A percentile compares a stretch with the other conserved stretches of the same genome.
Conservation (phyloP, 257 asterid genomes). For the Ilex aquifolium region DNA sequence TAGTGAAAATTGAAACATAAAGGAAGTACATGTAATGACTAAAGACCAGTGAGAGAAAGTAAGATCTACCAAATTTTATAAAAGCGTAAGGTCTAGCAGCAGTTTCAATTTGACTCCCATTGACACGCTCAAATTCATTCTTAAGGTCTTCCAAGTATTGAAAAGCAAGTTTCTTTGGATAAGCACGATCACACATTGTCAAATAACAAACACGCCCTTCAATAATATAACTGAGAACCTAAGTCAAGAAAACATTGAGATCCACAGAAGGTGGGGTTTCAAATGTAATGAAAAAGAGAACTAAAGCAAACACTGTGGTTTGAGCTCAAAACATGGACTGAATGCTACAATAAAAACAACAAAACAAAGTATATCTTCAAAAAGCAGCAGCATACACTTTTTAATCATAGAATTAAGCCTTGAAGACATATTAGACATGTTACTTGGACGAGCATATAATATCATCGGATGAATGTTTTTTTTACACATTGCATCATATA, state of each 20-base stretch:
- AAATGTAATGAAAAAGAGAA: not conserved
- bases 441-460: too few relatives aligned
- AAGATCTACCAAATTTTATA: constrained; percentile 69
- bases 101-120: constrained; percentile 86
- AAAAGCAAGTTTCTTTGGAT: constrained; percentile 91
- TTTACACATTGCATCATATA: too few relatives aligned
- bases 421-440: too few relatives aligned
- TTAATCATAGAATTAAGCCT: too few relatives aligned
- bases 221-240: constrained; percentile 60
- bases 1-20: constrained; percentile 1
- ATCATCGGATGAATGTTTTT: too few relatives aligned
- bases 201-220: constrained; percentile 90
- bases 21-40: not conserved
- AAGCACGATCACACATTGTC: constrained; percentile 92
- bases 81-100: constrained; percentile 99
- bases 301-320: too few relatives aligned
- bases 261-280: not conserved
- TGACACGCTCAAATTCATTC: constrained; percentile 83
- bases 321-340: too few relatives aligned
- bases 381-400: too few relatives aligned
- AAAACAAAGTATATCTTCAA: not conserved
- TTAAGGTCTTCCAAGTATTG: constrained; percentile 93
- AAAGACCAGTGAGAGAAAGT: constrained; percentile 8
- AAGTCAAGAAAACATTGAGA: constrained; percentile 40
- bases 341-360: not conserved